A percentile compares a stretch with the other conserved stretches of the same genome.
Evolutionary conservation across 768 basidiomycete genomes (phyloP).

Genomic region (Suillus alpinus): DNA sequence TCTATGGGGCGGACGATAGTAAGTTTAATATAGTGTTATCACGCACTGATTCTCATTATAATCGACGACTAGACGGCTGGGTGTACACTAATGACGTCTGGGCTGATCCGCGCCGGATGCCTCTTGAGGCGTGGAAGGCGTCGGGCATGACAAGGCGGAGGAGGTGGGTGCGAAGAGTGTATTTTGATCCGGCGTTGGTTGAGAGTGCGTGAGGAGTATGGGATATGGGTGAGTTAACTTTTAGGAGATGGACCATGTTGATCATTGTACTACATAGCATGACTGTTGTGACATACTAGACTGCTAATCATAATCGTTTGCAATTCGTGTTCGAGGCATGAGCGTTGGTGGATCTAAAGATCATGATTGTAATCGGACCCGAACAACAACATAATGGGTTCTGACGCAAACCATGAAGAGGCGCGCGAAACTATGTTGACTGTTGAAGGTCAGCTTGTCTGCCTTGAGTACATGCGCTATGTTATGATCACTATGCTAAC

Average conservation of each 20-base stretch:
- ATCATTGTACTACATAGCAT: not conserved
- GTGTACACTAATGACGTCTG: constrained; percentile 79
- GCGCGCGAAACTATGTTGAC: no score
- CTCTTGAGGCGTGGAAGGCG: constrained; percentile 42
- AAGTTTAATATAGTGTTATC: constrained; percentile 9
- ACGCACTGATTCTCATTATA: constrained; percentile 1
- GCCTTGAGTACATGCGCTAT: no score
- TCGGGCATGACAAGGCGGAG: constrained; percentile 60
- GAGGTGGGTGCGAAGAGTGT: constrained; percentile 43
- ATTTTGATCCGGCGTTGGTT: not conserved
- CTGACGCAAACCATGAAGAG: no score
- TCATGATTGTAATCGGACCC: no score
- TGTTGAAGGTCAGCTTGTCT: no score
- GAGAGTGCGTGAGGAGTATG: not conserved
- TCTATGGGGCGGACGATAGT: constrained; percentile 26
- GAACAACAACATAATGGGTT: no score
- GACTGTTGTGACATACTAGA: not conserved
- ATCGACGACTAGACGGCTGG: constrained; percentile 61
- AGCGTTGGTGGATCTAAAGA: no score
- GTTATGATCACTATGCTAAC: no score
- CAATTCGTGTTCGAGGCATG: not conserved
- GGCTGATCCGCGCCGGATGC: constrained; percentile 46
- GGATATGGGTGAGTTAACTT: not conserved
- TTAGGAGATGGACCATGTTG: not conserved
- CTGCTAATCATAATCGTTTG: not conserved